Base-by-base conservation (phyloP, 192 early-diverging fungal genomes). In the Mortierella antarctica region DNA sequence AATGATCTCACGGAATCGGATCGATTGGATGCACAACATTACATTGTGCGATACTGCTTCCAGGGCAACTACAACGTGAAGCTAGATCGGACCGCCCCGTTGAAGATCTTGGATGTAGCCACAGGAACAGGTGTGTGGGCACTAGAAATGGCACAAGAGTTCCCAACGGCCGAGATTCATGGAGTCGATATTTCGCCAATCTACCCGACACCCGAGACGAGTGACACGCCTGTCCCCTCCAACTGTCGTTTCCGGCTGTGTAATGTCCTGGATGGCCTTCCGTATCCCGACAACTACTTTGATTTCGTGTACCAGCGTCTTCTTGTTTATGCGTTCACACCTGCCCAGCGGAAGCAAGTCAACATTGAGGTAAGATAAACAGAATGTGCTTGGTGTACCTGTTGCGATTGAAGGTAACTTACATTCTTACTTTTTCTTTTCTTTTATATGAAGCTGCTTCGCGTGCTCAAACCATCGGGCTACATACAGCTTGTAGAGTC, bases 381-480 rank as follows among this genome's bases (percentile, higher is more conserved):
- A 31, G 50, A 51, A 15, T 51, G 11, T 51, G 11, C 6, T 59
- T 59, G 44, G 11, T 59, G 8, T 40, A 5, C 13, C 41, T 23
- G 7, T 59, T 23, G 6, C 9, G 40, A 59, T 2, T 13, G 6
- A 13, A 8, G 31, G 39, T 1, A 14, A 14, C 8, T 44, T 17
- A 42, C 15, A 48, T 18, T 0, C n/a, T n/a, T n/a, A n/a, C n/a
- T 48, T 47, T 6, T 20, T 18, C 2, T 20, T 62, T 41, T 48
- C 17, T 7, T 18, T 44, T n/a, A n/a, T 7, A 17, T 73, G 45
- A 76, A 87, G 56, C 72, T 82, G 20, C 56, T 81, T 0, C 79
- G 86, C 39, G 76, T 87, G 31, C 62, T 85, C 14, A 83, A 84
- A 54, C 86, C 86, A 23, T 84, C 79, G 46, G 86, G 86, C 1